Evolutionary conservation across 148 eudicot species (phyloP).

Genomic region (Persicaria maculosa): DNA sequence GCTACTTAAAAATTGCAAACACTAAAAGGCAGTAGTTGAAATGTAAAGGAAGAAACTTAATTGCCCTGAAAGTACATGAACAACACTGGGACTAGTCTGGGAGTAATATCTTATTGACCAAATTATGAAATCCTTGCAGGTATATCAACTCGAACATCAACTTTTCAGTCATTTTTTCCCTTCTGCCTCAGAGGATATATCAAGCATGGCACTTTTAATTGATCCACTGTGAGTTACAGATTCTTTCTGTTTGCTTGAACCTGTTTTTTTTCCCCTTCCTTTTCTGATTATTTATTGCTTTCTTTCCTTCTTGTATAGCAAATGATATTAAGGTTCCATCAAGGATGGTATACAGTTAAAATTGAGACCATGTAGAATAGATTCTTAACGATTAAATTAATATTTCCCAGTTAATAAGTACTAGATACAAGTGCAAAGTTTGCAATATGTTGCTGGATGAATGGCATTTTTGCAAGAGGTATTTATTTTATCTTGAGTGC

Average conservation of each 20-base stretch:
- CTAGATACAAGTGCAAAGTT: background rate
- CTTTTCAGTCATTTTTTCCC: conserved; percentile 96
- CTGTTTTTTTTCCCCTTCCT: background rate
- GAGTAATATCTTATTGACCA: background rate
- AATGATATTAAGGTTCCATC: background rate
- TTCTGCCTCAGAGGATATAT: conserved; percentile 80
- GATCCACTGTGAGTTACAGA: conserved; percentile 86
- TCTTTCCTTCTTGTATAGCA: conserved; percentile 2
- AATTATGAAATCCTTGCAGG: conserved; percentile 43
- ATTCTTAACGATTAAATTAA: background rate
- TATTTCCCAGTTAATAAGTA: background rate
- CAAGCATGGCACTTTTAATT: conserved; percentile 82
- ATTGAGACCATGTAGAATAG: background rate
- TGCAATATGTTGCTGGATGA: background rate
- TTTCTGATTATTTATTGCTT: background rate
- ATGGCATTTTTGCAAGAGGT: background rate
- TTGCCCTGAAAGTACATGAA: background rate
- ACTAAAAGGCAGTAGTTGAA: background rate
- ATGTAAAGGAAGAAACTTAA: background rate
- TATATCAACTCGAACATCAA: conserved; percentile 93
- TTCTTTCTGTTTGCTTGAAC: conserved; percentile 9
- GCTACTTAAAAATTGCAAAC: background rate
- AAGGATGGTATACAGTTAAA: background rate
- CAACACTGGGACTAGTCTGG: background rate
- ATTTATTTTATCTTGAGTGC: background rate